phyloP scores from a whole-genome alignment of 163 green algal genomes.

The Picocystis sp. region DNA sequence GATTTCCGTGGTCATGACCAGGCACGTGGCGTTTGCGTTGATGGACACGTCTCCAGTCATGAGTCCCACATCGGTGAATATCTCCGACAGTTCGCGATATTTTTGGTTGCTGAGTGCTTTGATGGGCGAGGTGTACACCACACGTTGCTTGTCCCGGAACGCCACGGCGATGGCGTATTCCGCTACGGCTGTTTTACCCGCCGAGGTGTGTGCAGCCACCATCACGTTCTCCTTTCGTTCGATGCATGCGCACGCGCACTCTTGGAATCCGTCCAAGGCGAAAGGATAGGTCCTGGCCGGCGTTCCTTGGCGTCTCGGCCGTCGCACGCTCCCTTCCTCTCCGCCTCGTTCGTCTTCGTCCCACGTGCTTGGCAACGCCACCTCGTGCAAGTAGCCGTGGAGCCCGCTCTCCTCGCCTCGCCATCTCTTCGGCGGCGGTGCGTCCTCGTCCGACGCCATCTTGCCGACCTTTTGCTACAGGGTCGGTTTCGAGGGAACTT shows the following conservation, averaged over 20 bases:
- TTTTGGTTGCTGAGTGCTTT: slow-evolving; percentile 98
- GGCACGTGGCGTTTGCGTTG: slow-evolving; percentile 70
- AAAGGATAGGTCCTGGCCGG: slow-evolving; percentile 79
- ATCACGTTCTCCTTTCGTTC: slow-evolving; percentile 59
- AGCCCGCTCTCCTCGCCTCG: neutral
- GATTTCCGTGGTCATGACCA: slow-evolving; percentile 99
- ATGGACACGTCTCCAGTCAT: slow-evolving; percentile 95
- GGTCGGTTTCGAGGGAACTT: no score
- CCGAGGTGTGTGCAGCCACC: slow-evolving; percentile 86
- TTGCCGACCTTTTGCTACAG: neutral
- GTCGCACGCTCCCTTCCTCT: slow-evolving; percentile 18
- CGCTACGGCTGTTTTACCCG: slow-evolving; percentile 92
- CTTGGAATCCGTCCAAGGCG: slow-evolving; percentile 86
- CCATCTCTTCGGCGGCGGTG: neutral
- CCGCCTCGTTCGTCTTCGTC: neutral
- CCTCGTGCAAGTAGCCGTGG: slow-evolving; percentile 2
- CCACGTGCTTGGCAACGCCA: neutral
- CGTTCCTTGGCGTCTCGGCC: slow-evolving; percentile 13
- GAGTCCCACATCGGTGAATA: slow-evolving; percentile 81
- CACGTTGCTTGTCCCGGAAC: slow-evolving; percentile 67
- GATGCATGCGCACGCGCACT: slow-evolving; percentile 57
- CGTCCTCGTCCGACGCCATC: slow-evolving; percentile 1
- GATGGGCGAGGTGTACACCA: slow-evolving; percentile 92
- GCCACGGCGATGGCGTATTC: slow-evolving; percentile 94
- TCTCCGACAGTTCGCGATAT: slow-evolving; percentile 77